These are phyloP conservation scores for Coniochaeta ligniaria DNA, from an alignment of 2,329 filamentous ascomycete genomes.

Conservation along the genomic window DNA sequence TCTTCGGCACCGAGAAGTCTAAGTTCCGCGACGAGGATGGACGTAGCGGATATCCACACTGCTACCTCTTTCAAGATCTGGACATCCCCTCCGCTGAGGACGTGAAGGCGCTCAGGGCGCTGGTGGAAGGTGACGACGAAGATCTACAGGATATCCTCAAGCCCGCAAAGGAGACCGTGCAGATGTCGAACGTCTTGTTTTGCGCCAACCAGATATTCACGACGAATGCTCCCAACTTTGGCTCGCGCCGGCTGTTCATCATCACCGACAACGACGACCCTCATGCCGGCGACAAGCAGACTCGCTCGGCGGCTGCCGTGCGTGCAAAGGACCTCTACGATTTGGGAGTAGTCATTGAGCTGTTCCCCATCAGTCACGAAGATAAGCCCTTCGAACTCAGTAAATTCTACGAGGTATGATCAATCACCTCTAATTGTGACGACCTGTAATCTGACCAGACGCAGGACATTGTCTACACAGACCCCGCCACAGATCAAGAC, in stretches of 20 bases:
- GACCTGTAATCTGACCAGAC: constrained; percentile 2
- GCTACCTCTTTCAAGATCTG: constrained; percentile 84
- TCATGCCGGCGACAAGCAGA: constrained; percentile 62
- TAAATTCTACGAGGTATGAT: constrained; percentile 81
- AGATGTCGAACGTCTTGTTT: constrained; percentile 86
- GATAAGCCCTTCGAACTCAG: constrained; percentile 69
- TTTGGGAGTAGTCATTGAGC: constrained; percentile 80
- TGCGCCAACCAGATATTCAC: constrained; percentile 96
- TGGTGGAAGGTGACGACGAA: constrained; percentile 69
- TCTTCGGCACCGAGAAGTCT: constrained; percentile 84
- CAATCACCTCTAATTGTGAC: constrained; percentile 30
- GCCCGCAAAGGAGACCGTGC: constrained; percentile 61
- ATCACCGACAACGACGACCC: constrained; percentile 93
- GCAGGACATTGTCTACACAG: constrained; percentile 84
- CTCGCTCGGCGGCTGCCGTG: constrained; percentile 71
- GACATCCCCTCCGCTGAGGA: constrained; percentile 82
- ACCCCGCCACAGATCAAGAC: constrained; percentile 64
- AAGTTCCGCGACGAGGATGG: constrained; percentile 64
- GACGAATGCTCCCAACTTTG: constrained; percentile 89
- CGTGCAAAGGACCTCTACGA: constrained; percentile 94
- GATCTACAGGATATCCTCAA: constrained; percentile 61
- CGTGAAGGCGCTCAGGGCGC: constrained; percentile 67
- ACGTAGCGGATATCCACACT: constrained; percentile 70
- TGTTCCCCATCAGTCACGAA: constrained; percentile 77
- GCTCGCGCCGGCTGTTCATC: constrained; percentile 86